phyloP scores from a whole-genome alignment of 768 basidiomycete genomes.

The Termitomyces sp. region DNA sequence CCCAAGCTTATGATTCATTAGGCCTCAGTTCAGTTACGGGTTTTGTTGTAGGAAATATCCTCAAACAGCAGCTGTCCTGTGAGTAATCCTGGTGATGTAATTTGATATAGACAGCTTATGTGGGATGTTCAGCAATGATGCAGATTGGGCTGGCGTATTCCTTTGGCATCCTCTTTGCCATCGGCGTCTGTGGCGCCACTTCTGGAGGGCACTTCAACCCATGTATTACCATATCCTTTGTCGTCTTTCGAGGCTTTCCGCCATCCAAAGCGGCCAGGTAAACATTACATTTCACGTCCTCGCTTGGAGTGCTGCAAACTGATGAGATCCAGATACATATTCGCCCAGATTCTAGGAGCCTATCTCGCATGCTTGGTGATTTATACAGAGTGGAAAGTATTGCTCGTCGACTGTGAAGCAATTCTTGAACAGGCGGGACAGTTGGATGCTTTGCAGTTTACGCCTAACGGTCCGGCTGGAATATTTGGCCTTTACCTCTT shows the following conservation, averaged over 20 bases:
- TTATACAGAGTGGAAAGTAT: conserved; percentile 59
- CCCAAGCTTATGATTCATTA: conserved; percentile 13
- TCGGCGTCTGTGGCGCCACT: conserved; percentile 46
- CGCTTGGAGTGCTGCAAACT: not conserved
- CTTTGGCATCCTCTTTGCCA: conserved; percentile 56
- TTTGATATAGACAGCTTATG: not conserved
- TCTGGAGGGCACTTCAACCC: conserved; percentile 70
- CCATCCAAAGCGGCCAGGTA: conserved; percentile 47
- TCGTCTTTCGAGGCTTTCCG: conserved; percentile 57
- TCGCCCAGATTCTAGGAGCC: conserved; percentile 61
- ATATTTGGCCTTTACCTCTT: conserved; percentile 49
- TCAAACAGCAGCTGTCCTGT: conserved; percentile 46
- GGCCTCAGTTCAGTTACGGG: conserved; percentile 57
- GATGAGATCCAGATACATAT: conserved; percentile 48
- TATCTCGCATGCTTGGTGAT: conserved; percentile 58
- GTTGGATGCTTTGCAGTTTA: conserved; percentile 27
- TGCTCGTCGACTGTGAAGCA: conserved; percentile 37
- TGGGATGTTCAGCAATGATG: conserved; percentile 36
- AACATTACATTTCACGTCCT: not conserved
- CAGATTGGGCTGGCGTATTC: conserved; percentile 59
- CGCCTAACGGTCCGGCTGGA: conserved; percentile 42
- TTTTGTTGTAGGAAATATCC: conserved; percentile 43
- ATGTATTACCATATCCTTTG: conserved; percentile 49
- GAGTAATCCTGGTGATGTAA: conserved; percentile 16
- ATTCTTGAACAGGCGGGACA: conserved; percentile 20